Evolutionary conservation across 805 yeast genomes (phyloP).

Genomic region (Yarrowia keelungensis): DNA sequence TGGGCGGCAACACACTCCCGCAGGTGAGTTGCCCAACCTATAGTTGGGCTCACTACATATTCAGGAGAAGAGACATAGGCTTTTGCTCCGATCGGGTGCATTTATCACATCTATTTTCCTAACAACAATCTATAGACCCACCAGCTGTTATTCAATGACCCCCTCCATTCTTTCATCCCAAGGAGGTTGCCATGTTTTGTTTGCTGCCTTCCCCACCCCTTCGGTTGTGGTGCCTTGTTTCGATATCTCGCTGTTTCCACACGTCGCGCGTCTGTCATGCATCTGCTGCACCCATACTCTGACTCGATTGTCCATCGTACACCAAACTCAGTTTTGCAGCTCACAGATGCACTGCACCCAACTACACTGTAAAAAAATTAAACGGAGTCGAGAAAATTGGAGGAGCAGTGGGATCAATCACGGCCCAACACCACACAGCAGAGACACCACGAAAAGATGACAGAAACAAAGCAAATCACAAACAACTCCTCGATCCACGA

Average conservation of each 20-base stretch:
- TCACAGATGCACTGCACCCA: constrained; percentile 15
- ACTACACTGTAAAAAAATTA: constrained; percentile 24
- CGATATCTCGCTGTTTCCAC: constrained; percentile 24
- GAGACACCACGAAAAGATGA: background rate
- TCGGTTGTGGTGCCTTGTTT: constrained; percentile 19
- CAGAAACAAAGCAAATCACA: constrained; percentile 4
- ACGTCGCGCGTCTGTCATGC: constrained; percentile 4
- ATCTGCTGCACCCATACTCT: background rate
- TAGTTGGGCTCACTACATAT: constrained; percentile 7
- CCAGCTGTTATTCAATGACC: background rate
- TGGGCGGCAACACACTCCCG: background rate
- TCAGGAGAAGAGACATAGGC: no score
- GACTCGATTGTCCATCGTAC: constrained; percentile 16
- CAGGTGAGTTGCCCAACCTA: constrained; percentile 1
- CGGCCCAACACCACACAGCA: background rate
- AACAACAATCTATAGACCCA: background rate
- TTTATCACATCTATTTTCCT: background rate
- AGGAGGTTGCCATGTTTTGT: background rate
- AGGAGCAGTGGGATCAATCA: background rate
- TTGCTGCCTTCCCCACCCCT: constrained; percentile 32
- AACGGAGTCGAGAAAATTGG: background rate
- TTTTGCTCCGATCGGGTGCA: background rate
- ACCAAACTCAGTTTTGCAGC: constrained; percentile 1
- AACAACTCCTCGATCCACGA: constrained; percentile 29
- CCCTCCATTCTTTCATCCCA: background rate